Base-by-base conservation (phyloP, 1,284 basidiomycete species). In the Ceratobasidium sp. region DNA sequence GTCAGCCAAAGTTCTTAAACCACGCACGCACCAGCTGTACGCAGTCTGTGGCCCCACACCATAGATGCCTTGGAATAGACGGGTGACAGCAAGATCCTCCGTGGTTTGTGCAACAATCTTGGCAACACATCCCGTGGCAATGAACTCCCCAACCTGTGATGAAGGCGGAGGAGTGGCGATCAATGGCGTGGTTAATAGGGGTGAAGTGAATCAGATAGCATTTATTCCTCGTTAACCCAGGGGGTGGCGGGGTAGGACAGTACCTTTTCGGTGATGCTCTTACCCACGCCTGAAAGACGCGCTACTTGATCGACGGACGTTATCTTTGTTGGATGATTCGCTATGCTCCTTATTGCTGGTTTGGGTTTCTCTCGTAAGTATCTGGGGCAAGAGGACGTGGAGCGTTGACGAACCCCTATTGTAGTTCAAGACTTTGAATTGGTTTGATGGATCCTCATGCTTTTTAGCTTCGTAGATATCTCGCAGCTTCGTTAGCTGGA, bases 1-100 rank as follows among this genome's bases (percentile, higher is more conserved):
- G 78, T 97, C 94, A 4, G 91, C 88, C 34, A 97, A 83, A 0
- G 89, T 91, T 58, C 92, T 85, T 57, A 91, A 91, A 0, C 95
- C 95, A n/a, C 81, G 84, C 14, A 83, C 79, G 78, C 90, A 96
- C 87, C 94, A 93, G 76, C 86, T 82, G 74, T 85, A 84, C 0
- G 94, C 92, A 34, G 84, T 89, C 12, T 81, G 80, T 71, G 82
- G 84, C 10, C 92, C 94, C 67, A 96, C 92, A 41, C 92, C 93
- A 77, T 96, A 96, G 48, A 96, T 90, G 2, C 92, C 91, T 73
- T 87, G 85, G 78, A 95, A 93, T 12, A 87, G 58, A 12, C 83
- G 81, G 1, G 84, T 82, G 1, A 84, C 83, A 57, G 82, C 78
- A 0, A 89, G 82, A 61, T 89, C 89, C 60, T 85, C 86, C 2